Evolutionary conservation across 768 basidiomycete genomes (phyloP).

Genomic region (Mycena alexandri): DNA sequence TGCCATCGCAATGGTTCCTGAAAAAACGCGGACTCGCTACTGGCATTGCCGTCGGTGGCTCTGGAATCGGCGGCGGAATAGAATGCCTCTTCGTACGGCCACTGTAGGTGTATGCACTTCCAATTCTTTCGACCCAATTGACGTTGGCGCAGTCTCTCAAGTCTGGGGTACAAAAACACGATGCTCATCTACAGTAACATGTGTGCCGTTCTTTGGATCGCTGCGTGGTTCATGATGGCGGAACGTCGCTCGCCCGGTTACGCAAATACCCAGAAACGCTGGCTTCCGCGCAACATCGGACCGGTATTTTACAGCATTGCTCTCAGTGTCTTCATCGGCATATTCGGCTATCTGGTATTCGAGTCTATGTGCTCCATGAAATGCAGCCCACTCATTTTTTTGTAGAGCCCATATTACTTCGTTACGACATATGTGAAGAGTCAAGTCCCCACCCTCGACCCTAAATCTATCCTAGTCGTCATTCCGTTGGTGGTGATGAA

Average conservation of each 20-base stretch:
- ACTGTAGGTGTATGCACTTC: conserved; percentile 30
- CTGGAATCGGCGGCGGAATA: conserved; percentile 48
- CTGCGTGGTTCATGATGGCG: conserved; percentile 48
- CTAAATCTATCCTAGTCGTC: conserved; percentile 39
- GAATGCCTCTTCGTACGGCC: conserved; percentile 39
- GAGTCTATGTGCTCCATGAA: background rate
- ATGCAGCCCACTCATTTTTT: background rate
- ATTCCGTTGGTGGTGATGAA: conserved; percentile 42
- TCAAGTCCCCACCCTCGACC: conserved; percentile 35
- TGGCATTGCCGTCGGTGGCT: conserved; percentile 49
- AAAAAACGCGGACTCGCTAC: conserved; percentile 49
- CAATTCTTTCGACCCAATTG: background rate
- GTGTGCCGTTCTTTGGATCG: conserved; percentile 42
- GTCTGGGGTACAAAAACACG: conserved; percentile 47
- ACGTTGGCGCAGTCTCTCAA: conserved; percentile 37
- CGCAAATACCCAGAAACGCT: conserved; percentile 35
- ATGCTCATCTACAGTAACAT: conserved; percentile 47
- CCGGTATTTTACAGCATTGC: conserved; percentile 50
- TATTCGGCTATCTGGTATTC: conserved; percentile 42
- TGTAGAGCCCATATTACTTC: conserved; percentile 41
- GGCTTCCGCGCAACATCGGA: conserved; percentile 40
- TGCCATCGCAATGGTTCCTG: conserved; percentile 52
- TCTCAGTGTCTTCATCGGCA: conserved; percentile 46
- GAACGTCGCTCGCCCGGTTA: conserved; percentile 40
- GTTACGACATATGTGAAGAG: conserved; percentile 39